Conservation (phyloP, 805 yeast genomes). For the Pichia cabralensis region DNA sequence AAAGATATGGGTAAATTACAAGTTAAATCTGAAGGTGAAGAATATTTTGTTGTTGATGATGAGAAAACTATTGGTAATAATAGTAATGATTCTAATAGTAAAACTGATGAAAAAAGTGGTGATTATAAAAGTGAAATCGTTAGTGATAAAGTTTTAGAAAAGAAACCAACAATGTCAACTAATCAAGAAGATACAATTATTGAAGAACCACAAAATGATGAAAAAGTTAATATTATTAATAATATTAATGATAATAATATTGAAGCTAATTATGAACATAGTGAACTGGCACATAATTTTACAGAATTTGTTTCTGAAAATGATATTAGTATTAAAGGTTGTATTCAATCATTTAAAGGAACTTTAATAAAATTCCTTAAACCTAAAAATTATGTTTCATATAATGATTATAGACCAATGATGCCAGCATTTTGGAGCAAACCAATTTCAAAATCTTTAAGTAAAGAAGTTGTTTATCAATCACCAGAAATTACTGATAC, state of each 20-base stretch:
- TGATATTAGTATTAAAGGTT: no score
- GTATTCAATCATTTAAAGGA: no score
- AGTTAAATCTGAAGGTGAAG: slow-evolving; percentile 29
- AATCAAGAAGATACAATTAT: neutral
- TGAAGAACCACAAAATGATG: neutral
- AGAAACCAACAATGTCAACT: slow-evolving; percentile 1
- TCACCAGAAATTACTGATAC: slow-evolving; percentile 46
- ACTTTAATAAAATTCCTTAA: no score
- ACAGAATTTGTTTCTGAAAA: slow-evolving; percentile 1
- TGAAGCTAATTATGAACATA: neutral
- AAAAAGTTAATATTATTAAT: no score
- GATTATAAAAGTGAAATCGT: neutral
- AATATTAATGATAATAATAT: no score
- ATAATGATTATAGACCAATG: slow-evolving; percentile 17
- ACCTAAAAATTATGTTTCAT: slow-evolving; percentile 21
- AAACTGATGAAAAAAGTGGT: neutral
- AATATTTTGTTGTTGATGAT: slow-evolving; percentile 15
- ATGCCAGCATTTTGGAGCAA: slow-evolving; percentile 29
- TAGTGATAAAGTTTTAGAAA: slow-evolving; percentile 1
- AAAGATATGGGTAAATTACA: slow-evolving; percentile 58
- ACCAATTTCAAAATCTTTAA: slow-evolving; percentile 12
- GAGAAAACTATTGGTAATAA: slow-evolving; percentile 4
- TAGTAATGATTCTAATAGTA: neutral
- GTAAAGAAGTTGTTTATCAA: slow-evolving; percentile 25
- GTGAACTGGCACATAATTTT: slow-evolving; percentile 1